Evolutionary conservation across 257 asterid species (phyloP).

Genomic region (Solanum peruvianum): DNA sequence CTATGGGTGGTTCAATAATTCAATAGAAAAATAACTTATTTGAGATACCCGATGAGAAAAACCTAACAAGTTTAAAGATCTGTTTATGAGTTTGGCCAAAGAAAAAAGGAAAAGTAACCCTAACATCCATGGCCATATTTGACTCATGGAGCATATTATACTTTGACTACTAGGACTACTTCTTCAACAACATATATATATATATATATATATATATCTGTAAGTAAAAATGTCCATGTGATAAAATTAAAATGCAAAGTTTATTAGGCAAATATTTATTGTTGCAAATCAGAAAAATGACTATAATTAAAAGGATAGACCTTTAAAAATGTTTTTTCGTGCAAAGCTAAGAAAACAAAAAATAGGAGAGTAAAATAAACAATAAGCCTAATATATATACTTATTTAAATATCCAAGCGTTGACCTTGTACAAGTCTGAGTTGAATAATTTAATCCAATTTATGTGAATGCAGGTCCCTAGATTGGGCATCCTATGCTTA

Average conservation of each 20-base stretch:
- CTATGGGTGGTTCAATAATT: no score
- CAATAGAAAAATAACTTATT: no score
- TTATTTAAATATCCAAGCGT: background rate
- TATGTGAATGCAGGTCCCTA: background rate
- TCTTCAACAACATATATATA: background rate
- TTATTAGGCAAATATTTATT: background rate
- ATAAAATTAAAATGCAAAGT: background rate
- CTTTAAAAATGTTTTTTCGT: background rate
- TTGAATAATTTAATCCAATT: background rate
- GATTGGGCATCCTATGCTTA: background rate
- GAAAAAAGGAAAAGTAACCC: background rate
- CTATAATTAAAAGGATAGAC: background rate
- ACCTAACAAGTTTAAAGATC: fast-evolving
- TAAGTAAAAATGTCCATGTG: background rate
- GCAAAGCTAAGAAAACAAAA: background rate
- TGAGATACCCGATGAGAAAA: no score
- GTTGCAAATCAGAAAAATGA: background rate
- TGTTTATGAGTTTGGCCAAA: no score
- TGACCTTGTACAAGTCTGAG: background rate
- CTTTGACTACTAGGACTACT: background rate
- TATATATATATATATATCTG: background rate
- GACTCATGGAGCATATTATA: background rate
- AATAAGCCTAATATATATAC: background rate
- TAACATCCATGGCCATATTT: background rate
- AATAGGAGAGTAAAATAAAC: background rate